A percentile compares a stretch with the other conserved stretches of the same genome.
Conservation (phyloP, 306 rosid species). For the Prunus davidiana region DNA sequence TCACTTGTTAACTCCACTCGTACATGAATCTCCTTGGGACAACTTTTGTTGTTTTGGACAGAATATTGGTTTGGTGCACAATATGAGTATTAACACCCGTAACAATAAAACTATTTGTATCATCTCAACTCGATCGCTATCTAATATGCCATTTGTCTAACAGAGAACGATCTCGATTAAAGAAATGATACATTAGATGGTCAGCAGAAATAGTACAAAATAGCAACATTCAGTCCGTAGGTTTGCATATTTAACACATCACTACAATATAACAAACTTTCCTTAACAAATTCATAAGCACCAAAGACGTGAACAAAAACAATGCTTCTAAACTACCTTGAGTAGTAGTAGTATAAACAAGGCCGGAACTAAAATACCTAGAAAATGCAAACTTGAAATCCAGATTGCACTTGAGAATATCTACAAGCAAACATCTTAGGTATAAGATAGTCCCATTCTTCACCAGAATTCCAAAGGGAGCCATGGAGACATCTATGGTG, state of each 20-base stretch:
- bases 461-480: not conserved
- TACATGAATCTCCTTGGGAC: no score
- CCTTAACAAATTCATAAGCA: conserved; percentile 32
- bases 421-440: conserved; percentile 1
- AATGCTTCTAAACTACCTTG: conserved; percentile 15
- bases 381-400: conserved; percentile 24
- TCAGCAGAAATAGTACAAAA: not conserved
- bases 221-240: not conserved
- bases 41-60: no score
- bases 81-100: not conserved
- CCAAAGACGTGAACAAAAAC: conserved; percentile 32
- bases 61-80: no score
- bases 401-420: not conserved
- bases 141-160: no score
- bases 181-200: not conserved
- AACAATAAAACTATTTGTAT: not conserved
- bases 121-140: no score
- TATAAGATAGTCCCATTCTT: not conserved
- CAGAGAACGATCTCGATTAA: no score
- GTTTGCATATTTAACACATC: not conserved
- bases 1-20: not conserved
- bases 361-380: conserved; percentile 15
- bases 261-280: conserved; percentile 20
- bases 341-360: conserved; percentile 14
- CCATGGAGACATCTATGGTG: conserved; percentile 30